Evolutionary conservation across 345 rosid genomes (phyloP).

Genomic region (Conringia planisiliqua): DNA sequence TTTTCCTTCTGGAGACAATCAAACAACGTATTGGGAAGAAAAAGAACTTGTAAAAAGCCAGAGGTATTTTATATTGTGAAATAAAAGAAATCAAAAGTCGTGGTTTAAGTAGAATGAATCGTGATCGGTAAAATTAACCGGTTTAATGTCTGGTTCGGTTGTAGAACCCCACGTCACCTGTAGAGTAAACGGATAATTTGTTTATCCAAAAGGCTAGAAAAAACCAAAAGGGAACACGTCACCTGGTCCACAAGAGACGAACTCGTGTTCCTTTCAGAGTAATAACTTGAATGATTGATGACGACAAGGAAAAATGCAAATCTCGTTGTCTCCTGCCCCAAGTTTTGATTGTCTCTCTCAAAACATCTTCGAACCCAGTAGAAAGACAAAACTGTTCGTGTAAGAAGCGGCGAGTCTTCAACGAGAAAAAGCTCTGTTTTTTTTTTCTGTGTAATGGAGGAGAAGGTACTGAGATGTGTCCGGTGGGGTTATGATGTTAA

Average conservation of each 20-base stretch:
- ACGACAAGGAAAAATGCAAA: conserved; percentile 6
- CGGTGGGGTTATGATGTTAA: conserved; percentile 79
- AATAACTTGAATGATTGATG: neutral
- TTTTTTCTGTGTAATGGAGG: conserved; percentile 34
- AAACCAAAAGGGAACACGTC: conserved; percentile 6
- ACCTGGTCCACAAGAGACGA: conserved; percentile 3
- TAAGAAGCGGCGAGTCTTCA: neutral
- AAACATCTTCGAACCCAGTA: neutral
- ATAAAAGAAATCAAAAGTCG: too few species aligned
- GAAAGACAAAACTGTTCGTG: neutral
- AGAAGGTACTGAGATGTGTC: conserved; percentile 44
- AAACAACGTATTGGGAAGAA: too few species aligned
- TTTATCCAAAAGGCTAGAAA: conserved; percentile 9
- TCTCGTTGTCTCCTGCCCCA: neutral
- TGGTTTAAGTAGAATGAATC: too few species aligned
- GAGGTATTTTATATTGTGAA: too few species aligned
- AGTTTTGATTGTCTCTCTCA: neutral
- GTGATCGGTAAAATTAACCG: neutral
- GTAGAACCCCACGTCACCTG: neutral
- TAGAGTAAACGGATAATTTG: neutral
- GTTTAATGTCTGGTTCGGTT: neutral
- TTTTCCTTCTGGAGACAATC: too few species aligned
- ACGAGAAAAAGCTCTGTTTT: neutral
- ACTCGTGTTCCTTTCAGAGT: neutral
- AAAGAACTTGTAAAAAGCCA: too few species aligned